Evolutionary conservation across 208 protist genomes (phyloP).

Genomic region (Trypanosoma vivax): DNA sequence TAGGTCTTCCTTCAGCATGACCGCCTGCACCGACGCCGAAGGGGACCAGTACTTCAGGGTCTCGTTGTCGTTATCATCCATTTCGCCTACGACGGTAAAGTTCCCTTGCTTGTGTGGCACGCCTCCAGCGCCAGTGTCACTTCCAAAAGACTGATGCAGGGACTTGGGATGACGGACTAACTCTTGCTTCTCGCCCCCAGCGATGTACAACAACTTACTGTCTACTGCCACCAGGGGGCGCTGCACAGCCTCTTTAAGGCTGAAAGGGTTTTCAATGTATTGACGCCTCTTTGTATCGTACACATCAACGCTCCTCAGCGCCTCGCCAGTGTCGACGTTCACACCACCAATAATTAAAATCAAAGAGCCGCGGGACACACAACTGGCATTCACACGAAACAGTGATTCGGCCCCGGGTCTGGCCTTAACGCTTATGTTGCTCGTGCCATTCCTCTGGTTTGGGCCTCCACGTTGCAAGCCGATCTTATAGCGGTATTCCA

Average conservation of each 20-base stretch:
- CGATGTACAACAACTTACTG: conserved; percentile 18
- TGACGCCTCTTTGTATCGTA: conserved; percentile 10
- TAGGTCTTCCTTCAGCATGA: neutral
- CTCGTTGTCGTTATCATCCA: too few relatives aligned
- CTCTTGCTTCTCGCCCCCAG: conserved; percentile 4
- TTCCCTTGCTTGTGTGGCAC: too few relatives aligned
- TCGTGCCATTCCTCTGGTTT: neutral
- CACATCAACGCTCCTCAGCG: conserved; percentile 7
- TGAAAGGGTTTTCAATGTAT: conserved; percentile 1
- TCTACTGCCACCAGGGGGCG: conserved; percentile 17
- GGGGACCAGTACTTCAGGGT: neutral
- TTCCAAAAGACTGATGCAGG: neutral
- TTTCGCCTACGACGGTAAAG: too few relatives aligned
- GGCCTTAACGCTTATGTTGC: neutral
- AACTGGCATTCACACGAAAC: conserved; percentile 21
- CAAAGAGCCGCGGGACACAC: conserved; percentile 7
- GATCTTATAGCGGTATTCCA: too few relatives aligned
- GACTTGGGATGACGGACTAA: neutral
- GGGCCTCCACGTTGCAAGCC: too few relatives aligned
- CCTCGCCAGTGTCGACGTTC: conserved; percentile 7
- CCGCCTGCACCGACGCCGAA: neutral
- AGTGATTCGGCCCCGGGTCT: neutral
- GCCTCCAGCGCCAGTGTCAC: too few relatives aligned
- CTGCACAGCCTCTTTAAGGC: conserved; percentile 2
- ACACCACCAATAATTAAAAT: conserved; percentile 25